A percentile compares a stretch with the other conserved stretches of the same genome.
phyloP scores from a whole-genome alignment of 331 rosid genomes.

The Rhamnella rubrinervis region DNA sequence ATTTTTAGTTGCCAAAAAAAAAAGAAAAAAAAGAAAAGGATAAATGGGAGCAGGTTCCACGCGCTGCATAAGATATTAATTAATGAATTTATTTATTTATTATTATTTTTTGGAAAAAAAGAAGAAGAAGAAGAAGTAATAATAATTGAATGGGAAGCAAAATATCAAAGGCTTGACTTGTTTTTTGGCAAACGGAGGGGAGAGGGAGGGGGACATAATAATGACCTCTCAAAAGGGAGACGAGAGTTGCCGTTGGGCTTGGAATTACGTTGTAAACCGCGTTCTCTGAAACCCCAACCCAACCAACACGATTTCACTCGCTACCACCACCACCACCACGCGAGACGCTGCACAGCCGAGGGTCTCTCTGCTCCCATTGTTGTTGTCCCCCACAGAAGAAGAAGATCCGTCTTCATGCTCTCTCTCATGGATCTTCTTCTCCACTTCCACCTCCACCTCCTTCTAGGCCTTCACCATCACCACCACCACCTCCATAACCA shows the following conservation, averaged over 20 bases:
- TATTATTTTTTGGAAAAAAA: too few species aligned
- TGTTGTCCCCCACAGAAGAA: neutral
- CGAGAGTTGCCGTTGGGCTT: conserved; percentile 23
- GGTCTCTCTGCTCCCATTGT: neutral
- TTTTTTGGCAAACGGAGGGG: neutral
- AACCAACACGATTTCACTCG: neutral
- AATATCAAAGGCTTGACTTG: conserved; percentile 22
- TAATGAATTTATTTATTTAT: too few species aligned
- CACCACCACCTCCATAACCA: neutral
- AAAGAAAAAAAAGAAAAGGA: too few species aligned
- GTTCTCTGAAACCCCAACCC: conserved; percentile 1
- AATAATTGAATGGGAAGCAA: too few species aligned
- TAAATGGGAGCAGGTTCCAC: too few species aligned
- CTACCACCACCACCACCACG: neutral
- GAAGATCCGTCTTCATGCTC: conserved; percentile 10
- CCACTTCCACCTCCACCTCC: conserved; percentile 8
- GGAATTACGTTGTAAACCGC: conserved; percentile 37
- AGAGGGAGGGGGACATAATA: neutral
- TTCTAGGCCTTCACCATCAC: conserved; percentile 2
- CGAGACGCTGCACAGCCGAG: too few species aligned
- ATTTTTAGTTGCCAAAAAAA: too few species aligned
- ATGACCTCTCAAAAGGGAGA: conserved; percentile 26
- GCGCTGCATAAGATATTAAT: too few species aligned
- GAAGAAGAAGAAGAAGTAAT: too few species aligned
- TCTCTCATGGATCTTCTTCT: conserved; percentile 15